Evolutionary conservation across 768 basidiomycete species (phyloP), one percentile per base, ranked within the genome.

Genomic region (Auricularia sp.): DNA sequence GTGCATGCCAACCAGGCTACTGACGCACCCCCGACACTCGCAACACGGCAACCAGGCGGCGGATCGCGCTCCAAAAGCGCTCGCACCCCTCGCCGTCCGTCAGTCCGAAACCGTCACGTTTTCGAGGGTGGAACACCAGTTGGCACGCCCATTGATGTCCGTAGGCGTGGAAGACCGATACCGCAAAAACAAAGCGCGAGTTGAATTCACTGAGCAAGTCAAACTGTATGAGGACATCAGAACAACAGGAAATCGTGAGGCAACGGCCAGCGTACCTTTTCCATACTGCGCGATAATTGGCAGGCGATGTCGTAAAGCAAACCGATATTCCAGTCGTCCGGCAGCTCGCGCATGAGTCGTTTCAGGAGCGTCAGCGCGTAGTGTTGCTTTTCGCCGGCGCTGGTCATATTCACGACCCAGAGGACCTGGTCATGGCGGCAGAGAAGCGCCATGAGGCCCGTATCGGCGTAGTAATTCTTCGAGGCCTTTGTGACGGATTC

Each of bases 81-180:
- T 65, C 64, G 44, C 64, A 61, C 4, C 64, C 64, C 44, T 65
- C 64, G 5, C 64, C 64, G 35, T 65, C 60, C 5, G 43, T 29
- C 5, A 65, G 36, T 3, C 64, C 64, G 44, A 65, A 65, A 3
- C 61, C 64, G 3, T 36, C 21, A 4, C 61, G 61, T 16, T 61
- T 43, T 2, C 61, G 59, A 11, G 64, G 64, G 64, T 61, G 59
- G 61, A 39, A 65, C 21, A 61, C 64, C 14, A 61, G 60, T 23
- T 65, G 64, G 36, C 61, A 65, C 5, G 60, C 60, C 64, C 64
- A 65, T 29, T 65, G 59, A 36, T 65, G 64, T 3, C 64, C 61
- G 33, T 65, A 65, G 1, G 64, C 53, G 29, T 65, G 64, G 16
- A 65, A 61, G 16, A 65, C 60, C n/a, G 58, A 61, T 3, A 65